phyloP scores from a whole-genome alignment of 441 rosid species.

The Populus tomentosa region DNA sequence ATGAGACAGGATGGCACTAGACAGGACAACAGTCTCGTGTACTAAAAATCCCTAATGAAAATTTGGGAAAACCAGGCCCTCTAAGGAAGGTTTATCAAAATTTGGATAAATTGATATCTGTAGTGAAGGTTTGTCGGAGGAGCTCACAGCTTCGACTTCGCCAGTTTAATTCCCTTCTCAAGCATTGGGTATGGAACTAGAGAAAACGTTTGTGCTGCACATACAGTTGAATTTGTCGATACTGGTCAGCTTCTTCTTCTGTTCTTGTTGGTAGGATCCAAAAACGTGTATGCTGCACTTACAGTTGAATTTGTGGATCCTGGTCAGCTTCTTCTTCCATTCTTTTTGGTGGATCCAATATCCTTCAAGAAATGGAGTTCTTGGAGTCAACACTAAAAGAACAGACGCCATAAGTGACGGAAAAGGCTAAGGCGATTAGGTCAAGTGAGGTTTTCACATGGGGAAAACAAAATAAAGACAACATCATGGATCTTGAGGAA shows the following conservation, averaged over 20 bases:
- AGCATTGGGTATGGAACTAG: background rate
- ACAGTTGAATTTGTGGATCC: background rate
- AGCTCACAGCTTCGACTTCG: background rate
- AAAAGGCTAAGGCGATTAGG: conserved; percentile 20
- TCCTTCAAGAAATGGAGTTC: conserved; percentile 4
- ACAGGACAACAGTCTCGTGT: too few species aligned
- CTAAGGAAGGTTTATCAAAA: too few species aligned
- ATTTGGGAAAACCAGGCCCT: too few species aligned
- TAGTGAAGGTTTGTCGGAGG: background rate
- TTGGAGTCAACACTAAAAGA: background rate
- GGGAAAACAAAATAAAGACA: background rate
- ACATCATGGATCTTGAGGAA: background rate
- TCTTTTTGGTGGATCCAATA: background rate
- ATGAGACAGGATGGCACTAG: too few species aligned
- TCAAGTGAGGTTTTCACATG: conserved; percentile 2
- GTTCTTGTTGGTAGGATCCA: too few species aligned
- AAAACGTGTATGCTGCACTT: too few species aligned
- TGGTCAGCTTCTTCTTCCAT: background rate
- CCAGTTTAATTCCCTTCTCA: background rate
- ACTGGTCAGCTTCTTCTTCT: too few species aligned
- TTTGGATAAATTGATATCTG: background rate
- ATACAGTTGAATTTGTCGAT: too few species aligned
- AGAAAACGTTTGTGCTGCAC: background rate
- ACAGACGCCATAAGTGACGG: conserved; percentile 33
- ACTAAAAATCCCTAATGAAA: too few species aligned